Conservation (phyloP, 768 basidiomycete genomes). For the Termitomyces sp. region DNA sequence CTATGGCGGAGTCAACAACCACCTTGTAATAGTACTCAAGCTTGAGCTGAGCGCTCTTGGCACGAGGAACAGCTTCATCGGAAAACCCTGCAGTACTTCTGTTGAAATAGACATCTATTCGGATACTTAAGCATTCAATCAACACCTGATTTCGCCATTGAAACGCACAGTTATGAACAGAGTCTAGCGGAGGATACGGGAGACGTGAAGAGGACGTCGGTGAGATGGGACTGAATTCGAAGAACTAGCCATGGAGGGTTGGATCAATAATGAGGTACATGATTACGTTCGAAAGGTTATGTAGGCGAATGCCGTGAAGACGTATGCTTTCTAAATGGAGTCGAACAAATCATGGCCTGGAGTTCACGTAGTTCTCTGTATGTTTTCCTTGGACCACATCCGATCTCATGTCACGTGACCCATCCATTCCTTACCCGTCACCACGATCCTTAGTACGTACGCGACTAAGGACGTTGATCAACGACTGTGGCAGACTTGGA, state of each 20-base stretch:
- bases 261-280: constrained; percentile 2
- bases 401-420: not conserved
- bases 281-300: not conserved
- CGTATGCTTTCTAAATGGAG: not conserved
- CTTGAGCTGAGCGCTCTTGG: constrained; percentile 91
- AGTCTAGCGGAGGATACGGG: constrained; percentile 12
- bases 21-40: constrained; percentile 97
- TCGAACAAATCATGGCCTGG: not conserved
- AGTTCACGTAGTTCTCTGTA: too few species aligned
- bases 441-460: not conserved
- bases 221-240: constrained; percentile 11
- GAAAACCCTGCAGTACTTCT: constrained; percentile 75
- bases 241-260: constrained; percentile 14
- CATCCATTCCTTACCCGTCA: not conserved
- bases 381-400: not conserved
- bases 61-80: constrained; percentile 76
- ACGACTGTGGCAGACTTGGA: not conserved
- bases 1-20: constrained; percentile 92
- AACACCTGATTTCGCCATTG: not conserved
- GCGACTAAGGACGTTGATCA: not conserved
- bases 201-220: constrained; percentile 18
- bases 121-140: constrained; percentile 14
- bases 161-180: constrained; percentile 32
- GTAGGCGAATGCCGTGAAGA: not conserved
- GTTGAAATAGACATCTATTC: constrained; percentile 87